Evolutionary conservation across 2,329 filamentous ascomycete genomes (phyloP), one percentile per base, ranked within the genome.

Genomic region (Penicillium sp.): DNA sequence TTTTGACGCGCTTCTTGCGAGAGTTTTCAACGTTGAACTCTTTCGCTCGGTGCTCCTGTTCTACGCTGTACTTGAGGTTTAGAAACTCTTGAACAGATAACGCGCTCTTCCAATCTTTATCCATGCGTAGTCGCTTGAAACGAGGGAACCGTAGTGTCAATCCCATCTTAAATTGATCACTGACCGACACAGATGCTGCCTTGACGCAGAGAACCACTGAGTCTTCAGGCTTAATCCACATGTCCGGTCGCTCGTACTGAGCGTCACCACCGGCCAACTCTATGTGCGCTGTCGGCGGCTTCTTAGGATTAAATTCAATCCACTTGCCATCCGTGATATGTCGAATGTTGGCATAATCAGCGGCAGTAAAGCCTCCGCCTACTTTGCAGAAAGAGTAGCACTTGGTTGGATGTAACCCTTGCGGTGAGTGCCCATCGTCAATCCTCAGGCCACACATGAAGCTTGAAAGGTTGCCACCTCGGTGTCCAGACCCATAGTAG

Each of bases 371-470:
- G 0, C 95, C 95, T 57, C 95, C 95, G n/a, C 95, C 95, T 17
- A 99, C 95, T 76, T 95, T 97, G 84, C 93, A 96, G 79, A 99
- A 97, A n/a, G 93, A 97, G 70, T 89, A 91, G 72, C 89, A 96
- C 75, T 92, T 93, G 77, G 91, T 90, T 0, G 88, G 85, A 64
- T 88, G 85, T 5, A 76, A 70, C 11, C 79, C 81, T 26, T 78
- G 77, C 41, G 83, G 80, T 38, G 90, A 84, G 35, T 91, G 85
- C 64, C 89, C 86, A 66, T 90, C 86, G 56, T 92, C 88, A 1
- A 90, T 88, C 30, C 92, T 86, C 8, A 99, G 81, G 0, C 93
- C 95, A 71, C 94, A 97, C n/a, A 99, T 76, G 73, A 94, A 99
- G 64, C 90, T 95, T 1, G 93, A 92, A 4, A 97, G 81, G 2